A percentile compares a stretch with the other conserved stretches of the same genome.
Conservation (phyloP, 116 monocot species). For the Thalassia testudinum region DNA sequence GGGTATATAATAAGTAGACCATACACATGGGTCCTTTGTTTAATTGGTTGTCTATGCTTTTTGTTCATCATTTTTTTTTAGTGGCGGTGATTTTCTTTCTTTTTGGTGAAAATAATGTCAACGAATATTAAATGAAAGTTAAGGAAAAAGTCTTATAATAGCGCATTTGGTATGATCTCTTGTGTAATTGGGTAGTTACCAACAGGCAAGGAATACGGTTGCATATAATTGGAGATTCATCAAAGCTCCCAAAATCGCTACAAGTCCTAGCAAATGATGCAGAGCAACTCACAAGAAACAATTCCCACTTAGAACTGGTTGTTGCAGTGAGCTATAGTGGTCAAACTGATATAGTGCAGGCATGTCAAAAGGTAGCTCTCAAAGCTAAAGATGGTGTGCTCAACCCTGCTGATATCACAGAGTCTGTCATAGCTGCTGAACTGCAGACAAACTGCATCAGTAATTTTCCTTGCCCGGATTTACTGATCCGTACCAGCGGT, state of each 20-base stretch:
- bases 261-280: constrained; percentile 28
- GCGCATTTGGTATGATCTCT: no score
- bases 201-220: constrained; percentile 47
- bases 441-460: constrained; percentile 32
- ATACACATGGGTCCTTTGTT: no score
- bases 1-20: no score
- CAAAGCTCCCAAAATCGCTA: constrained; percentile 41
- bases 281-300: constrained; percentile 25
- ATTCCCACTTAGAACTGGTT: constrained; percentile 30
- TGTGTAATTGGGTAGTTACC: no score
- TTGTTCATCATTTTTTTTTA: no score
- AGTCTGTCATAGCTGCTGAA: constrained; percentile 39
- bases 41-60: no score
- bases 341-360: constrained; percentile 45
- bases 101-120: no score
- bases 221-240: constrained; percentile 45
- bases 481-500: constrained; percentile 73
- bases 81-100: no score
- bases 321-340: constrained; percentile 76
- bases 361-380: constrained; percentile 44
- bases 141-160: no score
- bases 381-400: constrained; percentile 37
- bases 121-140: no score
- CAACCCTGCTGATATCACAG: constrained; percentile 43
- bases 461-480: constrained; percentile 39